Evolutionary conservation across 1,139 yeast genomes (phyloP).

Genomic region (Kluyveromyces marxianus): DNA sequence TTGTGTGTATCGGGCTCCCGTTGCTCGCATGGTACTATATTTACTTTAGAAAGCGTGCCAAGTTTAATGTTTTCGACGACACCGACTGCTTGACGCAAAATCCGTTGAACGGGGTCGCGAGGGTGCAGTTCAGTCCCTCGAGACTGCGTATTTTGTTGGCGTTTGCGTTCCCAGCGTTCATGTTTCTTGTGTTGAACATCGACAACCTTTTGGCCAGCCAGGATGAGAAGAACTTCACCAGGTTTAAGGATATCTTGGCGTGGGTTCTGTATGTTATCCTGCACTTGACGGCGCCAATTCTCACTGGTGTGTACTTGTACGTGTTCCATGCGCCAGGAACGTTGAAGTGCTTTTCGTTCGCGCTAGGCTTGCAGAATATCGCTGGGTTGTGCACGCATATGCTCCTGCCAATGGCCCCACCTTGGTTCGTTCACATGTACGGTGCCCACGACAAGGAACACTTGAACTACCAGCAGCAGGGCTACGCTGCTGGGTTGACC

Average conservation of each 20-base stretch:
- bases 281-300: constrained; percentile 54
- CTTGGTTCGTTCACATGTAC: constrained; percentile 59
- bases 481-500: constrained; percentile 63
- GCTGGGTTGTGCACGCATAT: constrained; percentile 55
- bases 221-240: constrained; percentile 27
- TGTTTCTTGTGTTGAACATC: constrained; percentile 29
- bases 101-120: background rate
- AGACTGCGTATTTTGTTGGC: constrained; percentile 17
- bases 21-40: constrained; percentile 20
- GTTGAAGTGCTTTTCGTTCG: constrained; percentile 42
- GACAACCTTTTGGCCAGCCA: constrained; percentile 34
- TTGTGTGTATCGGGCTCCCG: constrained; percentile 17
- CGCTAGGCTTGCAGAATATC: constrained; percentile 53
- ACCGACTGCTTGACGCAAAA: constrained; percentile 13
- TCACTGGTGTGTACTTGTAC: constrained; percentile 55
- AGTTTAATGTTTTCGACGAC: constrained; percentile 21
- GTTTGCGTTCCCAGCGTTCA: constrained; percentile 20
- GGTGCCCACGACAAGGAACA: constrained; percentile 46
- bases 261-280: constrained; percentile 56
- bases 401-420: constrained; percentile 59
- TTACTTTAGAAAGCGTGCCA: constrained; percentile 16
- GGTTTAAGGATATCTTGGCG: constrained; percentile 45
- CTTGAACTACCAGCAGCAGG: constrained; percentile 49
- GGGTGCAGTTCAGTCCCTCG: constrained; percentile 16
- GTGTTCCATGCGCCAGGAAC: constrained; percentile 63